Base-by-base conservation (phyloP, 2,329 filamentous ascomycete species). In the Blastomyces emzantsi region DNA sequence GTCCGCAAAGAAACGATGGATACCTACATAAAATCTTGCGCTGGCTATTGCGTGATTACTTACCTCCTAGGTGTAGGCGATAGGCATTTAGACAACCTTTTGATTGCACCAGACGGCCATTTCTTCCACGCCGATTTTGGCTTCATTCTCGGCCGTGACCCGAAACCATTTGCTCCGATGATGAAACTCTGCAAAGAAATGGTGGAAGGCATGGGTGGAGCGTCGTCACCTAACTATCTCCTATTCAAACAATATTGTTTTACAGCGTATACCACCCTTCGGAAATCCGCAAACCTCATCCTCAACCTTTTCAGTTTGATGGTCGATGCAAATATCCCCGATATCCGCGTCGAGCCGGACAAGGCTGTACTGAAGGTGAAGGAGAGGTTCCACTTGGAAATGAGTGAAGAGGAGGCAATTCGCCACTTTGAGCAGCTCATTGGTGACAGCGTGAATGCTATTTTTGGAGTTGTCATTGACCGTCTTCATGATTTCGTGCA, bases 81-180 rank as follows among this genome's bases (percentile, higher is more conserved):
- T 74, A 87, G 94, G 1, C 94, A 99, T 76, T 83, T 97, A 2
- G 94, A 99, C 74, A 99, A 99, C 71, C 85, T 99, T 0, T 86
- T 99, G 33, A 85, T 99, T 5, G 86, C 92, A 0, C 92, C 94
- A 0, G 89, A 92, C 69, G 94, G 86, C 4, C 91, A 95, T 76
- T 99, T 99, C 80, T 97, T 99, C 83, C 94, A 99, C 74, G 92
- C 93, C 39, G 94, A 99, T 75, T 99, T 99, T 71, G 94, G 95
- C 52, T 99, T 96, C 76, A 99, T 99, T 66, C 87, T 99, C 1
- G 94, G 94, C 22, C 90, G 94, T 51, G 94, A 99, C 69, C 94
- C 94, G 0, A 99, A 99, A 73, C 94, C 94, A 0, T 97, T 99
- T 73, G 93, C 94, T 0, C 94, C 94, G 0, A 87, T 93, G 61